Conservation (phyloP, 2,329 filamentous ascomycete genomes). For the Leptographium wingfieldii region DNA sequence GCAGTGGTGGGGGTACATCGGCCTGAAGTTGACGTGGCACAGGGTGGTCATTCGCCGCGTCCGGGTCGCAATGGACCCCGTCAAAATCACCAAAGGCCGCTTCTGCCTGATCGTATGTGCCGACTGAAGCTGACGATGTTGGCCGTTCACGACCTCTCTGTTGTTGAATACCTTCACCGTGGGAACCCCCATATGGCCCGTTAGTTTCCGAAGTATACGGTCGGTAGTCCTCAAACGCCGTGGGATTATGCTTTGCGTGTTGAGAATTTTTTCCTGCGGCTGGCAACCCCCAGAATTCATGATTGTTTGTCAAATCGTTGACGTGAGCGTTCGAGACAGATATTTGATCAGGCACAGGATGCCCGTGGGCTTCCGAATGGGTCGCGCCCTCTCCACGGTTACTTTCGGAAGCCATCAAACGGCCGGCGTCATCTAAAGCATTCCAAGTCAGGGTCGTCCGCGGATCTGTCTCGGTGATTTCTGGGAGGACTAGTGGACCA, state of each 20-base stretch:
- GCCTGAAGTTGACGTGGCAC: not conserved
- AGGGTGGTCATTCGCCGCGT: conserved; percentile 16
- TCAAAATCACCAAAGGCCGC: conserved; percentile 70
- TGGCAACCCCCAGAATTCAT: not conserved
- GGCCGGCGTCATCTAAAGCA: conserved; percentile 43
- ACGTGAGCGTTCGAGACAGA: not conserved
- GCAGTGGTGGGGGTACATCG: conserved; percentile 8
- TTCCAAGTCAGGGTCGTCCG: conserved; percentile 35
- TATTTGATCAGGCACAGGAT: conserved; percentile 18
- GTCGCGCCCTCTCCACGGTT: conserved; percentile 24
- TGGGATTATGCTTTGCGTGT: not conserved
- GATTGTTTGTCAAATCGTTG: not conserved
- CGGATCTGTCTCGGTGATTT: conserved; percentile 44
- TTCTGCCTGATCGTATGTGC: conserved; percentile 53
- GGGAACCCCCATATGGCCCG: not conserved
- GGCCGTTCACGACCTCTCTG: conserved; percentile 22
- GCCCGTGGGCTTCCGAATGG: conserved; percentile 22
- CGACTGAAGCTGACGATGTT: conserved; percentile 39
- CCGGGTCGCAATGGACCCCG: conserved; percentile 59
- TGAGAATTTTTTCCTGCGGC: not conserved
- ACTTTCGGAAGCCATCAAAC: conserved; percentile 18
- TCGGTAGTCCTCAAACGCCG: not conserved
- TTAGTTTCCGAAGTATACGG: not conserved
- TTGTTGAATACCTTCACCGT: not conserved
- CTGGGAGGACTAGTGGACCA: conserved; percentile 37